Conservation (phyloP, 108 stramenopile species). For the Skeletonema marinoi region DNA sequence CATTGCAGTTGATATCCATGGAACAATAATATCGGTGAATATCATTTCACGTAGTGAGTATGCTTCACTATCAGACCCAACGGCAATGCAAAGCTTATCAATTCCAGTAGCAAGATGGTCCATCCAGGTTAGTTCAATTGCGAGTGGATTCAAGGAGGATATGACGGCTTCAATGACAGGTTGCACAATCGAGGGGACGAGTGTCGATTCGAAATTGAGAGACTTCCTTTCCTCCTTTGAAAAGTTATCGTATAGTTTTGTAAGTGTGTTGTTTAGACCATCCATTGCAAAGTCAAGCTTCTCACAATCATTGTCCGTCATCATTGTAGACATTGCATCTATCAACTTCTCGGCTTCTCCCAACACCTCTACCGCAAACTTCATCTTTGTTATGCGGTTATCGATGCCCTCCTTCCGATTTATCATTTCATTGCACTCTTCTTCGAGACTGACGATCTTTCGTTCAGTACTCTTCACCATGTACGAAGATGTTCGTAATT, state of each 20-base stretch:
- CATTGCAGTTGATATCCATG: constrained; percentile 56
- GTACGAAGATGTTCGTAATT: constrained; percentile 68
- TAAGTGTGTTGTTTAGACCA: constrained; percentile 15
- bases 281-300: constrained; percentile 29
- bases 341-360: constrained; percentile 54
- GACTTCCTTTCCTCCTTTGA: constrained; percentile 55
- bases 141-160: constrained; percentile 60
- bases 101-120: constrained; percentile 35
- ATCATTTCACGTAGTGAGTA: constrained; percentile 45
- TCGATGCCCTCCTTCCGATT: constrained; percentile 31
- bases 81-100: constrained; percentile 20
- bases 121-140: constrained; percentile 26
- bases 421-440: constrained; percentile 54
- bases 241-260: constrained; percentile 39
- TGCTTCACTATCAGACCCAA: constrained; percentile 24
- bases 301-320: constrained; percentile 3
- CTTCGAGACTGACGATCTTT: constrained; percentile 58
- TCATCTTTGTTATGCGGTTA: constrained; percentile 55
- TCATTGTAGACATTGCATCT: constrained; percentile 1
- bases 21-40: constrained; percentile 56
- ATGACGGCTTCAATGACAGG: constrained; percentile 54
- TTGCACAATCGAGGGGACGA: constrained; percentile 70
- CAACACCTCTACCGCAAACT: constrained; percentile 44
- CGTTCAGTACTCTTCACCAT: constrained; percentile 52
- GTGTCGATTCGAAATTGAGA: constrained; percentile 59